Evolutionary conservation across 2,329 filamentous ascomycete genomes (phyloP), one percentile per base, ranked within the genome.

Genomic region (Colletotrichum godetiae): DNA sequence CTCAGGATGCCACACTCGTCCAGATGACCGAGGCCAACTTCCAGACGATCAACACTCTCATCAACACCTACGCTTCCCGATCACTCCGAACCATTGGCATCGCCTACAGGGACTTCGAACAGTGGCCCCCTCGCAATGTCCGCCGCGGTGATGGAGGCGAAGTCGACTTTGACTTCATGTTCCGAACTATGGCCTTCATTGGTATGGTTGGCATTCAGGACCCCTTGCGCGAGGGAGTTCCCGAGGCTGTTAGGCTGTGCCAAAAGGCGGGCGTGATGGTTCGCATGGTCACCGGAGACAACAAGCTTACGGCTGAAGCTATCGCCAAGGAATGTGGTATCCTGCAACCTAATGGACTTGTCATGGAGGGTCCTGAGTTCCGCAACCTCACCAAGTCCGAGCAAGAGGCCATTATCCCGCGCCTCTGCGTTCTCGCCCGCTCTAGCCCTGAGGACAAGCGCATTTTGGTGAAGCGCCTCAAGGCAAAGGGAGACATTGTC

Each of bases 231-330:
- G 87, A 89, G 0, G 93, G 93, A 74, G 94, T 95, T n/a, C 87
- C 87, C 1, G 90, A 94, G 64, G 93, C 94, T 12, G 93, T 96
- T 33, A 86, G 85, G 72, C 87, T 91, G 71, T 95, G 94, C 79
- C 93, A 95, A 79, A 87, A 89, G 68, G 94, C 94, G 5, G 94
- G 94, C 73, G 93, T 96, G 12, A 89, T 92, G 74, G 93, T 95
- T 22, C 92, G 94, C 78, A 96, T 96, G 94, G 94, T 96, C 3
- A 96, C 94, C 5, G 94, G 94, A 75, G 94, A 96, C 84, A 95
- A 96, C 83, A 91, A 93, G 76, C 84, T 94, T 72, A 96, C 94
- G 8, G 94, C 94, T 1, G 90, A 93, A 80, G 92, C 94, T 27
- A 96, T 96, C 77, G 94, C 94, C 24, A 88, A 88, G 76, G 93